Evolutionary conservation across 2,329 filamentous ascomycete genomes (phyloP), one percentile per base, ranked within the genome.

Genomic region (Plenodomus biglobosus): DNA sequence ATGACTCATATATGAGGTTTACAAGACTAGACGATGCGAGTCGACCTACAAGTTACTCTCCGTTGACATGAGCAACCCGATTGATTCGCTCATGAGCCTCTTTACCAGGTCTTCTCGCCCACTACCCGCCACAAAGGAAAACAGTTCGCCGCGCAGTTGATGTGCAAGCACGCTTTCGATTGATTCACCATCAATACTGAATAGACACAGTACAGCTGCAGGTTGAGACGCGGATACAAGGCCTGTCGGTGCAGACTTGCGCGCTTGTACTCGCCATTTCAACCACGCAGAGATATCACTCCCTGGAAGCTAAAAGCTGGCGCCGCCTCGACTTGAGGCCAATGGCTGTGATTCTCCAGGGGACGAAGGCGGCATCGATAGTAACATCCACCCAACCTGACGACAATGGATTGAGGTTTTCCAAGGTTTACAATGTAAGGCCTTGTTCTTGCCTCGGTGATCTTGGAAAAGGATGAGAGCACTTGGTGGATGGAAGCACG

Each of bases 41-140:
- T 48, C 48, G 58, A 21, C 57, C 57, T 4, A 61, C 56, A 16
- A 64, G 52, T 39, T 64, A 64, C 32, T 62, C 61, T 18, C 61
- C 61, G 16, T 46, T 62, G 27, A 40, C 46, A 2, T 42, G 53
- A 55, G 34, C 45, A 15, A 7, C 11, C 3, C 27, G 8, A 8
- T 32, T 7, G 6, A 32, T 7, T 11, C 15, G 8, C 13, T 32
- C 3, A 24, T 24, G 27, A 7, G 27, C 3, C 11, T 11, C 8
- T 7, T 15, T 15, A 7, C 8, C 27, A 15, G 27, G 27, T 15
- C 27, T 15, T 11, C 3, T 15, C 27, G 27, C 11, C 3, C 27
- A 32, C 13, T 15, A 32, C 27, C 15, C 8, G 27, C 13, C 27
- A 32, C 15, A 32, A 11, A 32, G 27, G 13, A 6, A 10, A 7